Evolutionary conservation across 768 basidiomycete genomes (phyloP).

Genomic region (Lactifluus hygrophoroides): DNA sequence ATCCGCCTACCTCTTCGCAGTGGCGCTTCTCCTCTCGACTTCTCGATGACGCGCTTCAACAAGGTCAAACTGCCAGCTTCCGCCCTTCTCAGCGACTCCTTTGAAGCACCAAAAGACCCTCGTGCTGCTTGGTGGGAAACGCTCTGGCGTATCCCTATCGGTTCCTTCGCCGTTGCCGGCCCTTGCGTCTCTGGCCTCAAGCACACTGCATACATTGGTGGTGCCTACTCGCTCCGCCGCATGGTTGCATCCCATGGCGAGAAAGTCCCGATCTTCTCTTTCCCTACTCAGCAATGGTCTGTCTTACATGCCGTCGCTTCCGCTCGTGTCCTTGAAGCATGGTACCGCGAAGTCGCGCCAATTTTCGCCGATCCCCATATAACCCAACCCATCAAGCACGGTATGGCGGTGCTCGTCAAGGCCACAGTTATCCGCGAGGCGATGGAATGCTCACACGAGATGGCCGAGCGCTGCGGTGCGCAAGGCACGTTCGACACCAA

Average conservation of each 20-base stretch:
- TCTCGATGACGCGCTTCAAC: slow-evolving; percentile 47
- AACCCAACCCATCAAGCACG: not conserved
- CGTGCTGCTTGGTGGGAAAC: slow-evolving; percentile 48
- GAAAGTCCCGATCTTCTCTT: not conserved
- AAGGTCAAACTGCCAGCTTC: slow-evolving; percentile 42
- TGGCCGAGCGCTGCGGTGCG: slow-evolving; percentile 14
- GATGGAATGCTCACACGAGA: slow-evolving; percentile 2
- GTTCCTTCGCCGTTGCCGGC: slow-evolving; percentile 1
- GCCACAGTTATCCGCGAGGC: slow-evolving; percentile 7
- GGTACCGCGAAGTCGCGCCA: slow-evolving; percentile 9
- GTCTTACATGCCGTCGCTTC: slow-evolving; percentile 7
- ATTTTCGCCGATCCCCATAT: not conserved
- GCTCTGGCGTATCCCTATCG: slow-evolving; percentile 23
- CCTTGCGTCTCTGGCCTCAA: slow-evolving; percentile 12
- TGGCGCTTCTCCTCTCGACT: slow-evolving; percentile 47
- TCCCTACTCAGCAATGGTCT: slow-evolving; percentile 9
- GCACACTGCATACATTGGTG: slow-evolving; percentile 3
- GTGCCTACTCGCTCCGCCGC: slow-evolving; percentile 4
- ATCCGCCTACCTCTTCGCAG: slow-evolving; percentile 39
- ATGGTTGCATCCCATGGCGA: not conserved
- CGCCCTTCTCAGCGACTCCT: slow-evolving; percentile 37
- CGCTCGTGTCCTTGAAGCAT: not conserved
- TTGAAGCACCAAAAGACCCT: slow-evolving; percentile 31
- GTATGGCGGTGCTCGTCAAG: slow-evolving; percentile 4
- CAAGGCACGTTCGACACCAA: slow-evolving; percentile 15